Percentiles rank a stretch among this genome's conserved stretches.
Evolutionary conservation across 1,284 basidiomycete genomes (phyloP).

Genomic region (Bondarzewia mesenterica): DNA sequence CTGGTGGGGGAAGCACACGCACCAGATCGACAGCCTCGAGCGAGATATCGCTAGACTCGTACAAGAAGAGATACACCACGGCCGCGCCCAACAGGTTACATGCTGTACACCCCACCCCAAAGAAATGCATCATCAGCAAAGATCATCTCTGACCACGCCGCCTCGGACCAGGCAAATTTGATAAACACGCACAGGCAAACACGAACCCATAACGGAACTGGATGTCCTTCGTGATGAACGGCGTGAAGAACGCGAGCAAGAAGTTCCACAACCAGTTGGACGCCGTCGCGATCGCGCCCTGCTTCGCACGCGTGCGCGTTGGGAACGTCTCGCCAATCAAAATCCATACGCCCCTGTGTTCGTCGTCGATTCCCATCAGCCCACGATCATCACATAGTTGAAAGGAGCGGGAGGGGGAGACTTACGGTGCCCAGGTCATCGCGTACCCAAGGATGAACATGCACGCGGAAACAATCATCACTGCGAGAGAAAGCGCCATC

Average conservation of each 20-base stretch:
- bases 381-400: not conserved
- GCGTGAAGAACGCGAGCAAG: slow-evolving; percentile 70
- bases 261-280: slow-evolving; percentile 73
- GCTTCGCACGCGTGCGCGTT: slow-evolving; percentile 68
- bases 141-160: no score
- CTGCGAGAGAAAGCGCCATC: slow-evolving; percentile 19
- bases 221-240: slow-evolving; percentile 53
- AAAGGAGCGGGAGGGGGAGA: slow-evolving; percentile 1
- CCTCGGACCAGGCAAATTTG: not conserved
- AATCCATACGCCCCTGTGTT: slow-evolving; percentile 56
- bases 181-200: slow-evolving; percentile 43
- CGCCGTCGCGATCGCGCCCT: slow-evolving; percentile 64
- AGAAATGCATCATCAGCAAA: not conserved
- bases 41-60: slow-evolving; percentile 64
- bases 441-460: slow-evolving; percentile 77
- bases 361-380: not conserved
- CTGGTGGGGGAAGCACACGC: not conserved
- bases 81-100: slow-evolving; percentile 55
- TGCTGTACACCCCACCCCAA: slow-evolving; percentile 16
- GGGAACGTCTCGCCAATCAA: slow-evolving; percentile 74
- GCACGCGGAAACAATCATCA: slow-evolving; percentile 75
- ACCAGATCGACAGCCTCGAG: slow-evolving; percentile 60
- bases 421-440: slow-evolving; percentile 62
- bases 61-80: slow-evolving; percentile 72
- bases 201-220: slow-evolving; percentile 66